Evolutionary conservation across 2,329 filamentous ascomycete genomes (phyloP).

Genomic region (Xylariomycetidae sp.): DNA sequence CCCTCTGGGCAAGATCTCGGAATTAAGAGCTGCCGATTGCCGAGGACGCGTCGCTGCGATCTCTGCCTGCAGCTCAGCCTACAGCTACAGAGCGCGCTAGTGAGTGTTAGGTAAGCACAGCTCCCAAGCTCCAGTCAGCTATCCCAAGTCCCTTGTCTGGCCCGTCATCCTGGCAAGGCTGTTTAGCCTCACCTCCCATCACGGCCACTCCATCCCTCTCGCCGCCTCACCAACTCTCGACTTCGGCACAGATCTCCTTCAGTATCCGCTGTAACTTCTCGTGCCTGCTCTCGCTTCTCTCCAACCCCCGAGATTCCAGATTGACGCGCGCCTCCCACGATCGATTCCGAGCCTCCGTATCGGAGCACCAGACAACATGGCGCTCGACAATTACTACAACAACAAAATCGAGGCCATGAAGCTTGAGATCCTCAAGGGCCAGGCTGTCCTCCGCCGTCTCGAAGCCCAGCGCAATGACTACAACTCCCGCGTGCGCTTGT

Average conservation of each 20-base stretch:
- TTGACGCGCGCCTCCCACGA: no score
- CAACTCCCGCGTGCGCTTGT: constrained; percentile 91
- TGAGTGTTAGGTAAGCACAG: background rate
- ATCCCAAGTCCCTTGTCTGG: constrained; percentile 11
- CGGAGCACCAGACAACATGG: constrained; percentile 60
- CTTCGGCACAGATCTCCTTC: no score
- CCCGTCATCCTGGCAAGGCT: no score
- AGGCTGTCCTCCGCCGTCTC: constrained; percentile 87
- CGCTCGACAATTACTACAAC: constrained; percentile 98
- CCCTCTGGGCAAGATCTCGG: constrained; percentile 5
- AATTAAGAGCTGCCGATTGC: constrained; percentile 17
- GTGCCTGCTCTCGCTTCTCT: background rate
- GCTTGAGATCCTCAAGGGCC: constrained; percentile 98
- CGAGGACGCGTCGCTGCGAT: constrained; percentile 19
- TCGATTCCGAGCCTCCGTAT: constrained; percentile 8
- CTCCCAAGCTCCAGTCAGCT: constrained; percentile 1
- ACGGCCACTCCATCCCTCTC: no score
- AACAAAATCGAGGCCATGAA: constrained; percentile 99
- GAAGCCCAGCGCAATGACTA: constrained; percentile 99
- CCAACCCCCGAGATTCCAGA: background rate
- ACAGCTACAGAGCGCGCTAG: no score
- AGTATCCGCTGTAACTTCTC: no score
- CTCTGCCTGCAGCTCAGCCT: constrained; percentile 20
- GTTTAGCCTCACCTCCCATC: no score
- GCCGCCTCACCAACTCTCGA: no score